A percentile compares a stretch with the other conserved stretches of the same genome.
Conservation (phyloP, 2,329 filamentous ascomycete species). For the Fusarium acutatum region DNA sequence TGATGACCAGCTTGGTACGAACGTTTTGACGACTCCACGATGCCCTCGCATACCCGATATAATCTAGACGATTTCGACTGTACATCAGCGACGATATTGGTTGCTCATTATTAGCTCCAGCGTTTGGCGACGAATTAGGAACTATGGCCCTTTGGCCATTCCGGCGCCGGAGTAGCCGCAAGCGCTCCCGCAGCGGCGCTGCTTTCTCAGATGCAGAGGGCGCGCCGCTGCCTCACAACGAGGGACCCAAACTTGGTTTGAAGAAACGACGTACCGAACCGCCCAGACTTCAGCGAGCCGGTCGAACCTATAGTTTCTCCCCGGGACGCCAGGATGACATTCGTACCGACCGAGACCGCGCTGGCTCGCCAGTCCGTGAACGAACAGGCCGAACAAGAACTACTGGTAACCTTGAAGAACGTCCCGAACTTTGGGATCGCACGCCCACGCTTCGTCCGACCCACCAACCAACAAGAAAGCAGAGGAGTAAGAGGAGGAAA, state of each 20-base stretch:
- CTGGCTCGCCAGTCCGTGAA: constrained; percentile 34
- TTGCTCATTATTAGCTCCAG: constrained; percentile 34
- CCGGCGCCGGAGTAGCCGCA: constrained; percentile 75
- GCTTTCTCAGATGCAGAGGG: constrained; percentile 64
- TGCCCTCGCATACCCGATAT: constrained; percentile 42
- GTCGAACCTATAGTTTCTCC: constrained; percentile 69
- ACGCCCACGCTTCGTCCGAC: constrained; percentile 68
- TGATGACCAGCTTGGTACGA: constrained; percentile 40
- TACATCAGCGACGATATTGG: constrained; percentile 36
- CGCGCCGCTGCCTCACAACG: constrained; percentile 47
- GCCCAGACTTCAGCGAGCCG: constrained; percentile 58
- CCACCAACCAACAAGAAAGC: constrained; percentile 68
- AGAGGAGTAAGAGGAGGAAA: constrained; percentile 79
- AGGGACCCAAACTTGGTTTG: constrained; percentile 42
- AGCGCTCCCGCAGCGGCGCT: constrained; percentile 61
- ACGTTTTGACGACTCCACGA: constrained; percentile 39
- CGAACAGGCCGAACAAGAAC: constrained; percentile 25
- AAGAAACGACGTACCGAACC: constrained; percentile 57
- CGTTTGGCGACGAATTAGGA: constrained; percentile 32
- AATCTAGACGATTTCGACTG: constrained; percentile 36
- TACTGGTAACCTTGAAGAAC: constrained; percentile 17
- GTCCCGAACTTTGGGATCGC: constrained; percentile 42
- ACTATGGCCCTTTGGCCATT: constrained; percentile 87
- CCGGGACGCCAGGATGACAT: constrained; percentile 66
- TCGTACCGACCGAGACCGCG: constrained; percentile 47